A percentile compares a stretch with the other conserved stretches of the same genome.
Evolutionary conservation across 768 basidiomycete species (phyloP).

Genomic region (Russula olivacea): DNA sequence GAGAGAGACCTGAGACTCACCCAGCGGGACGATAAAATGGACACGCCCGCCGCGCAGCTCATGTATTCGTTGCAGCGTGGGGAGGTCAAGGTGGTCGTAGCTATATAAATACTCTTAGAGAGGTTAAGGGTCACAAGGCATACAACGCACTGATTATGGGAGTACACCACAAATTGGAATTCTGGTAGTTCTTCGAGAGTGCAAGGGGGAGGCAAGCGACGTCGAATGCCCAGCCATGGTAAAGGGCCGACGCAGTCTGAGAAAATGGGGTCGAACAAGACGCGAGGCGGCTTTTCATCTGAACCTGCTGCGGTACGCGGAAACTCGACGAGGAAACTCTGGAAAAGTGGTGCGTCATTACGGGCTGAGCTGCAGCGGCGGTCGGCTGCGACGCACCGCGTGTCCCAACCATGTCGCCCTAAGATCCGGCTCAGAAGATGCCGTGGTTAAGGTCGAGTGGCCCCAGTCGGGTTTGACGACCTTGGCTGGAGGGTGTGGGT

Average conservation of each 20-base stretch:
- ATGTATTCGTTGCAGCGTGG: constrained; percentile 31
- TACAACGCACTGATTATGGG: constrained; percentile 40
- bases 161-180: constrained; percentile 37
- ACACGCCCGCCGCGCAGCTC: constrained; percentile 26
- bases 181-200: constrained; percentile 36
- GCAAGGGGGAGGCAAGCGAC: constrained; percentile 36
- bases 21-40: constrained; percentile 38
- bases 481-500: constrained; percentile 24
- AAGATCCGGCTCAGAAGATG: constrained; percentile 15
- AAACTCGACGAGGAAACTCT: constrained; percentile 33
- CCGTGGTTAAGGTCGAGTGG: neutral
- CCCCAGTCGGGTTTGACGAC: constrained; percentile 31
- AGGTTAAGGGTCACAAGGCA: neutral
- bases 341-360: neutral
- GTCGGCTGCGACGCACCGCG: constrained; percentile 28
- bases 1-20: constrained; percentile 21
- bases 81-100: constrained; percentile 41
- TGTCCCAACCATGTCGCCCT: constrained; percentile 38
- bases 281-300: constrained; percentile 27
- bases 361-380: neutral
- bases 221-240: constrained; percentile 30
- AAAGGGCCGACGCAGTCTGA: constrained; percentile 32
- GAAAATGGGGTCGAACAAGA: constrained; percentile 42
- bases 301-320: constrained; percentile 16
- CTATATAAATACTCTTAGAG: constrained; percentile 24